These are phyloP conservation scores for Cardiospermum halicacabum DNA, from an alignment of 345 rosid species.

Conservation along the genomic window DNA sequence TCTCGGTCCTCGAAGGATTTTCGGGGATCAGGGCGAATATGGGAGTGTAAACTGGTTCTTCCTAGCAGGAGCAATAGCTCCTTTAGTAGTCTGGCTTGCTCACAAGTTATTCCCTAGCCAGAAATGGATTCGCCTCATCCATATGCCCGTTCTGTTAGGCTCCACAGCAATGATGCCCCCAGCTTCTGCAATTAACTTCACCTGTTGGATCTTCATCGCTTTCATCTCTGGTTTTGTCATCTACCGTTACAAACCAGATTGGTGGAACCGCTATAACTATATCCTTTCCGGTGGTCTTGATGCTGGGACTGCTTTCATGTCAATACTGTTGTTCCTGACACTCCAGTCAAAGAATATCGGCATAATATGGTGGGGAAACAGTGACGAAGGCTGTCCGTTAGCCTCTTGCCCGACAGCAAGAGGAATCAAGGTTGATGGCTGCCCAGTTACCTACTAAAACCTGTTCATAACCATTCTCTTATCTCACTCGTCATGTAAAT, in stretches of 20 bases:
- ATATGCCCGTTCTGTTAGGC: slow-evolving; percentile 68
- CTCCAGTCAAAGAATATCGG: slow-evolving; percentile 37
- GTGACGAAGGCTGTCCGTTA: slow-evolving; percentile 49
- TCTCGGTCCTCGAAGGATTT: slow-evolving; percentile 73
- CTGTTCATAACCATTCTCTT: background rate
- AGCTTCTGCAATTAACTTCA: slow-evolving; percentile 63
- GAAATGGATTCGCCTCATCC: slow-evolving; percentile 53
- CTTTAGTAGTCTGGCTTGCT: slow-evolving; percentile 60
- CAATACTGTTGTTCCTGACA: slow-evolving; percentile 44
- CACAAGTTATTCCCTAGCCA: slow-evolving; percentile 51
- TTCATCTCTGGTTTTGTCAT: slow-evolving; percentile 52
- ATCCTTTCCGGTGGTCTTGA: slow-evolving; percentile 69
- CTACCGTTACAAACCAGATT: slow-evolving; percentile 36
- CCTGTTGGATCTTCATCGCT: slow-evolving; percentile 58
- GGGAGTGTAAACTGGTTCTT: slow-evolving; percentile 67
- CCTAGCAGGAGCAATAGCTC: slow-evolving; percentile 55
- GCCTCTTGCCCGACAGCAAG: slow-evolving; percentile 72
- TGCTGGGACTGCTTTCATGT: slow-evolving; percentile 75
- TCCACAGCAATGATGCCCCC: slow-evolving; percentile 75
- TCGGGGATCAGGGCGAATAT: slow-evolving; percentile 67
- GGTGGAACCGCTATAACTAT: slow-evolving; percentile 72
- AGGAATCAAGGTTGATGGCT: slow-evolving; percentile 45
- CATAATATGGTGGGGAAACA: slow-evolving; percentile 73
- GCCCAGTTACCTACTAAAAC: slow-evolving; percentile 35
- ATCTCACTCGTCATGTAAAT: background rate